Evolutionary conservation across 345 rosid species (phyloP), one percentile per base, ranked within the genome.

Genomic region (Mangifera indica): DNA sequence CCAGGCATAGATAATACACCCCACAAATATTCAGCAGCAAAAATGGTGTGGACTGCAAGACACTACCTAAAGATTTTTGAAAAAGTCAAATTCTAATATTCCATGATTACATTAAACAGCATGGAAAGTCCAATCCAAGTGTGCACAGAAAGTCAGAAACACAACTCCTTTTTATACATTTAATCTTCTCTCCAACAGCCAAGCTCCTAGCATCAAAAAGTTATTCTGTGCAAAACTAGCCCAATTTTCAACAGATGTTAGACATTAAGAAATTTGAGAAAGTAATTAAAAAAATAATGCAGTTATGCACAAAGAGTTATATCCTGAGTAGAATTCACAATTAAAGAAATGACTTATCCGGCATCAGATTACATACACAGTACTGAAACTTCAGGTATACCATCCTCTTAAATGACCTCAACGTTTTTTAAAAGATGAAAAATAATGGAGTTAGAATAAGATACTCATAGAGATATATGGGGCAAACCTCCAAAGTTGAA

Each of bases 1-100:
- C 96, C 98, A 90, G 97, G 92, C 97, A 93, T 91, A 83, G 96
- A 87, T 87, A 80, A 80, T 60, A 73, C 79, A 70, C 77, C 75
- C 44, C 66, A 62, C 73, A 72, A 75, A 29, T 70, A 68, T 74
- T 73, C 78, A 77, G 74, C 55, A 77, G 74, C 55, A 66, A 77
- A 74, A 71, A 63, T 81, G 68, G 72, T 63, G 73, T 37, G 58
- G 14, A 26, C 63, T 77, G 71, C 74, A 70, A 76, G 73, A 63
- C 9, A 42, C 51, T 51, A 70, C 83, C 86, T 76, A 65, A 59
- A 72, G 45, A 44, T 64, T 69, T 2, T 67, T 15, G 46, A 48
- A 73, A 75, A 67, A 68, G 44, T 60, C 53, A 57, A 80, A 62
- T 46, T 70, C 46, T 22, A 75, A 24, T 25, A 57, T 45, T 3